Percentiles rank a stretch among this genome's conserved stretches.
phyloP scores from a whole-genome alignment of 2,329 filamentous ascomycete species.

The Biscogniauxia marginata region DNA sequence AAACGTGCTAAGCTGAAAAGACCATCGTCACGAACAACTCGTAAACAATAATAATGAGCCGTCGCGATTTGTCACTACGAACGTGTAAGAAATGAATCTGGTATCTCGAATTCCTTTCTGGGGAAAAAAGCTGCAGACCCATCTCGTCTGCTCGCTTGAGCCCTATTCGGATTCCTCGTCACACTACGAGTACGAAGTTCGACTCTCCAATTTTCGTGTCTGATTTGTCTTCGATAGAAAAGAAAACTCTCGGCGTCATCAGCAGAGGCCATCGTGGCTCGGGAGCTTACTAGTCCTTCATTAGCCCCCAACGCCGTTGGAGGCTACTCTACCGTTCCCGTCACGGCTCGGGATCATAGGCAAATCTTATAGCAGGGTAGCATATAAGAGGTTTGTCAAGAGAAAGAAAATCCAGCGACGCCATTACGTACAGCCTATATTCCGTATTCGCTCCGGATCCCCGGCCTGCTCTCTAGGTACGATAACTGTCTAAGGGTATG shows the following conservation, averaged over 20 bases:
- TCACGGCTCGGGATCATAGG: constrained; percentile 8
- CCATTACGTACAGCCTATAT: background rate
- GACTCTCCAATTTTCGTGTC: background rate
- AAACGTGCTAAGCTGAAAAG: background rate
- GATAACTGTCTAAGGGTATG: too few relatives aligned
- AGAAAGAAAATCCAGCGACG: background rate
- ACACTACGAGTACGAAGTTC: background rate
- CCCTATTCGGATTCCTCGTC: background rate
- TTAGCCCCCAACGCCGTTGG: constrained; percentile 11
- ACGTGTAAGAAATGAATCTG: background rate
- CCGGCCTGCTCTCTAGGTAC: background rate
- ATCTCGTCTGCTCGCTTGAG: background rate
- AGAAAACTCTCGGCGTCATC: constrained; percentile 1
- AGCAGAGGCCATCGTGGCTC: constrained; percentile 7
- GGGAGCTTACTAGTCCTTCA: constrained; percentile 15
- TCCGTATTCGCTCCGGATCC: background rate
- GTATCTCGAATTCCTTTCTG: background rate
- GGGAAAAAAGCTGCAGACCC: constrained; percentile 10
- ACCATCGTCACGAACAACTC: constrained; percentile 12
- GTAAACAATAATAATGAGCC: constrained; percentile 11
- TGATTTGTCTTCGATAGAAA: background rate
- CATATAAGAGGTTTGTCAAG: background rate
- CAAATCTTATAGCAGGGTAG: background rate
- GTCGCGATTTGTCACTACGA: constrained; percentile 1
- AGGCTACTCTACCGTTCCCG: constrained; percentile 5